Base-by-base conservation (phyloP, 2,329 filamentous ascomycete genomes). In the Sphaerulina vaccinii region DNA sequence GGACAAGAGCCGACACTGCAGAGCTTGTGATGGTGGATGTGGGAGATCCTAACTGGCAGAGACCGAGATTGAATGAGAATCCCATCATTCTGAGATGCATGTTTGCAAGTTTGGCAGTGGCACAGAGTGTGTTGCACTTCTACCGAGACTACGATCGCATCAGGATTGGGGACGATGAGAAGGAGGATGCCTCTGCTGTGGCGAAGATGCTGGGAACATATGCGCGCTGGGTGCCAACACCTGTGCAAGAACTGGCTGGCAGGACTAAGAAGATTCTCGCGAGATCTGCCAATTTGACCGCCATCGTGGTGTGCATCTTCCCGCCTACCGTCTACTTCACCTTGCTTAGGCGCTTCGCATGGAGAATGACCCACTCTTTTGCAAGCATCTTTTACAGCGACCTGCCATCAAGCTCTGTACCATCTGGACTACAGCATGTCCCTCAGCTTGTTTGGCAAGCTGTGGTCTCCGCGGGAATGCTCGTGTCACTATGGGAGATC, bases 31-130 rank as follows among this genome's bases (percentile, higher is more conserved):
- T 87, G 80, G 83, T 95, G 59, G 87, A 86, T 49, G 79, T 83
- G 60, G 81, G 79, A 55, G 83, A 81, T 69, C 52, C 76, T 73
- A 54, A 73, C 9, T 76, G 79, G 59, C 88, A 93, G 68, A 81
- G 90, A 29, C 79, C 86, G 16, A 79, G 83, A 46, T 73, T 96
- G 52, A 97, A 97, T 68, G 92, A 97, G 75, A 82, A 87, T 58
- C 86, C 90, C 1, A 79, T 97, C 21, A 93, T 90, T 67, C 75
- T 96, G 44, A 84, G 88, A 27, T 81, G 80, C 54, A 84, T 87
- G 63, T 81, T 93, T 59, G 66, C 85, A 2, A 69, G 84, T 1
- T 77, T 93, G 37, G 88, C 87, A 3, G 52, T 87, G 8, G 71
- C 79, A n/a, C 88, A 95, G 68, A 82, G 86, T 1, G 64, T 79